Conservation (phyloP, 2,329 filamentous ascomycete genomes). For the Fusarium sp. region DNA sequence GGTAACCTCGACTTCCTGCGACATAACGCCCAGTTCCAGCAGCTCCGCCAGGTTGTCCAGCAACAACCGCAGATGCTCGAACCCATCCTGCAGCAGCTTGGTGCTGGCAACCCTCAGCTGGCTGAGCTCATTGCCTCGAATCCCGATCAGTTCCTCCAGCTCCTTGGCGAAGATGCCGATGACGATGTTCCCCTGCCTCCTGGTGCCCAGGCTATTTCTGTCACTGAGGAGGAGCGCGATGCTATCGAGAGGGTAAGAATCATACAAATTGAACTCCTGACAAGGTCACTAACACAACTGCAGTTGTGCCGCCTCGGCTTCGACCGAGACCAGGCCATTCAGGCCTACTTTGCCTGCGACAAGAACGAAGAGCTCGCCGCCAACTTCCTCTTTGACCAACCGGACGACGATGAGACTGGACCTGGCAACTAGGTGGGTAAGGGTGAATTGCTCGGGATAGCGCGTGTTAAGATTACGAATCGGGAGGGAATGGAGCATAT, state of each 20-base stretch:
- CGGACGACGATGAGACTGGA: slow-evolving; percentile 79
- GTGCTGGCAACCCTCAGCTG: slow-evolving; percentile 92
- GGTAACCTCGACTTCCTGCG: slow-evolving; percentile 93
- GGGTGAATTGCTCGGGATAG: slow-evolving; percentile 39
- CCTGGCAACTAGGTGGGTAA: slow-evolving; percentile 53
- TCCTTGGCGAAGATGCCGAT: slow-evolving; percentile 89
- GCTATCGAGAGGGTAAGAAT: slow-evolving; percentile 90
- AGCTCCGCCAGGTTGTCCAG: slow-evolving; percentile 95
- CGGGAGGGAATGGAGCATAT: slow-evolving; percentile 35
- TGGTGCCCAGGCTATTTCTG: slow-evolving; percentile 87
- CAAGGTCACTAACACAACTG: slow-evolving; percentile 6
- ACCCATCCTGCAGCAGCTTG: slow-evolving; percentile 96
- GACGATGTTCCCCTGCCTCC: slow-evolving; percentile 88
- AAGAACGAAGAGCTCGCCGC: slow-evolving; percentile 99
- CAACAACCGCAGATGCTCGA: slow-evolving; percentile 99
- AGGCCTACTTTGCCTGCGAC: slow-evolving; percentile 99
- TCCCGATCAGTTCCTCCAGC: slow-evolving; percentile 90
- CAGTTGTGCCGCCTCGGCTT: slow-evolving; percentile 95
- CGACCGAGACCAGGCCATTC: slow-evolving; percentile 90
- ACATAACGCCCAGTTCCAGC: slow-evolving; percentile 97
- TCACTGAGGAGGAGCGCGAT: slow-evolving; percentile 96
- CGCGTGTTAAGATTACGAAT: slow-evolving; percentile 44
- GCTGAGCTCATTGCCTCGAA: slow-evolving; percentile 92
- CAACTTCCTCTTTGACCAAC: slow-evolving; percentile 98
- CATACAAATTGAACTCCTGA: slow-evolving; percentile 45